A percentile compares a stretch with the other conserved stretches of the same genome.
phyloP scores from a whole-genome alignment of 164 flowering plant species.

The Chimonanthus praecox region DNA sequence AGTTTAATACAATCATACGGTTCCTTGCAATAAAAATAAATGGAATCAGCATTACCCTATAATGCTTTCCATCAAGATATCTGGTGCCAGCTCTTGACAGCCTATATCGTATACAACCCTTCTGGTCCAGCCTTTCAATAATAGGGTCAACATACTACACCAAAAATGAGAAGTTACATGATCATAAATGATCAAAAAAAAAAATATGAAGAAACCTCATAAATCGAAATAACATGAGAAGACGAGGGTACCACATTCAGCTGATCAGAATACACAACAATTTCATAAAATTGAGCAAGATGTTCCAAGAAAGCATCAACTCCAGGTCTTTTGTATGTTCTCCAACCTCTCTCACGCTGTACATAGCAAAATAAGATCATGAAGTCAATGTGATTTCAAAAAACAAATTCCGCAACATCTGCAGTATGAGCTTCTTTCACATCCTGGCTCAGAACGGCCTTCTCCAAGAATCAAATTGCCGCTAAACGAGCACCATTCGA shows the following conservation, averaged over 20 bases:
- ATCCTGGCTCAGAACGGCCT: too few species aligned
- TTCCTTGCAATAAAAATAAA: background rate
- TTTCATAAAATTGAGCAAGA: conserved; percentile 77
- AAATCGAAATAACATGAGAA: background rate
- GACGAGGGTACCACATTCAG: conserved; percentile 45
- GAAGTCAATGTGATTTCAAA: conserved; percentile 3
- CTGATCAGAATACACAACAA: conserved; percentile 82
- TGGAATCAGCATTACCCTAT: conserved; percentile 40
- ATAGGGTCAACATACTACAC: conserved; percentile 85
- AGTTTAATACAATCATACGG: background rate
- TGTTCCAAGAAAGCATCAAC: conserved; percentile 88
- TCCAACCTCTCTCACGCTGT: conserved; percentile 97
- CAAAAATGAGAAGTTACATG: background rate
- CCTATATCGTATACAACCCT: conserved; percentile 56
- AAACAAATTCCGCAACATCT: background rate
- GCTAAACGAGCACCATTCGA: too few species aligned
- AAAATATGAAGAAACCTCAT: background rate
- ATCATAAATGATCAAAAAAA: too few species aligned
- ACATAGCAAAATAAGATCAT: background rate
- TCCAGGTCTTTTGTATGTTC: conserved; percentile 94
- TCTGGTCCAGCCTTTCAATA: conserved; percentile 65
- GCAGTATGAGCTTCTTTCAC: too few species aligned
- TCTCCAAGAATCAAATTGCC: too few species aligned
- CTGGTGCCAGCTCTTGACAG: conserved; percentile 74
- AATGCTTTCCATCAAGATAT: conserved; percentile 82